Evolutionary conservation across 2,329 filamentous ascomycete species (phyloP), one percentile per base, ranked within the genome.

Genomic region (Neopestalotiopsis rosae): DNA sequence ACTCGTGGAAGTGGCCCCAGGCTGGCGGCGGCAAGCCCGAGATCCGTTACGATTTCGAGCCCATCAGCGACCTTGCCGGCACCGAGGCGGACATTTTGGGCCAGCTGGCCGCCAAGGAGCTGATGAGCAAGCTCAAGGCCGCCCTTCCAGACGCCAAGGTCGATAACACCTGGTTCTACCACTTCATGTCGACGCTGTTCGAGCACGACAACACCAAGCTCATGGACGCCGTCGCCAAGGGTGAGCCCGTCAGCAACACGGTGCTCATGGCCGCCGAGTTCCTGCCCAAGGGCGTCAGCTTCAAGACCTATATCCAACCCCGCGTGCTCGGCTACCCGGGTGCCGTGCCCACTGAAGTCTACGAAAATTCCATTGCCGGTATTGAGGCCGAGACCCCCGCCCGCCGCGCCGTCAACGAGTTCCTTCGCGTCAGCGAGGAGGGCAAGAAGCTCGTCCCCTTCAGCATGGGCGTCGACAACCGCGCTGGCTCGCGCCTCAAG

Each of bases 161-260:
- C 32, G 67, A 68, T 32, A 59, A 49, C 24, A 61, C 32, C 10
- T 69, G 67, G 67, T 59, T 67, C 57, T 40, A 69, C 32, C 67
- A 69, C 57, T 66, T 69, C 56, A 61, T 68, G 62, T 66, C 67
- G 40, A 70, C 63, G 32, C 62, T 69, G 5, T 70, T 66, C 57
- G 69, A 68, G 52, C 67, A 66, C 52, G 67, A 70, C 49, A 68
- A 68, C 63, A 63, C 63, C 12, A 66, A 66, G 45, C 45, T 66
- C 38, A 66, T 66, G 20, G 14, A 59, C 20, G 67, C 56, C 17
- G 63, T 38, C 24, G 67, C 64, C 17, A 30, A 14, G 24, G 67
- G 67, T 17, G 62, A 40, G 20, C 40, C 30, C 20, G 45, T 66
- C 12, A 66, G 63, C 40, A 69, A 30, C 28, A 69, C 32, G 14